phyloP scores from a whole-genome alignment of 768 basidiomycete species.

The Dentipellis sp. region DNA sequence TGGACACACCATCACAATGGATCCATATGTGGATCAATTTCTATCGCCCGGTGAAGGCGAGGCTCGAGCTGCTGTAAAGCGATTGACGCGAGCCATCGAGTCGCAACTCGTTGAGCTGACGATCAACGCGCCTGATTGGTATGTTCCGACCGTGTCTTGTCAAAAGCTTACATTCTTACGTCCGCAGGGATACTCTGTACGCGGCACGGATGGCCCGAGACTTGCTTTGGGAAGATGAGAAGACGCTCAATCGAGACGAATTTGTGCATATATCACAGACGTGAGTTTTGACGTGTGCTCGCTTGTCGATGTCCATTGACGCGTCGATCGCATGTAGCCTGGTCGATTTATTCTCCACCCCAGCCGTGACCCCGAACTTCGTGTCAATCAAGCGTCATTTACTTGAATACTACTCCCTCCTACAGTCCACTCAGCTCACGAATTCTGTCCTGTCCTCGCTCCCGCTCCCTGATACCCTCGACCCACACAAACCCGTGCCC shows the following conservation, averaged over 20 bases:
- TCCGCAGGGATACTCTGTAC: constrained; percentile 76
- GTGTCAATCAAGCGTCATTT: constrained; percentile 57
- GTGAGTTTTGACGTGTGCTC: constrained; percentile 37
- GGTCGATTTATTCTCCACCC: constrained; percentile 78
- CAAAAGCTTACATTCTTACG: background rate
- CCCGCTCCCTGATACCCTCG: constrained; percentile 75
- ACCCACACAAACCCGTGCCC: constrained; percentile 62
- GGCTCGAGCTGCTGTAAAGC: constrained; percentile 75
- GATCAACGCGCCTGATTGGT: constrained; percentile 95
- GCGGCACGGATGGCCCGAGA: constrained; percentile 89
- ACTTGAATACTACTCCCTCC: constrained; percentile 81
- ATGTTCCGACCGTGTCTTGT: constrained; percentile 19
- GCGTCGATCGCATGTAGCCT: constrained; percentile 38
- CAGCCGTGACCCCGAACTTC: constrained; percentile 52
- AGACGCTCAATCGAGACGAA: constrained; percentile 67
- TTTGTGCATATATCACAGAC: constrained; percentile 85
- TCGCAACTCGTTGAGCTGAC: constrained; percentile 62
- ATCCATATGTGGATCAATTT: constrained; percentile 70
- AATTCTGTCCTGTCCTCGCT: constrained; percentile 80
- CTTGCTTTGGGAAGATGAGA: constrained; percentile 83
- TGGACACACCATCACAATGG: constrained; percentile 71
- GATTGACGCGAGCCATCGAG: constrained; percentile 70
- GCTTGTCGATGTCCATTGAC: constrained; percentile 9
- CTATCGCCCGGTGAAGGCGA: constrained; percentile 57
- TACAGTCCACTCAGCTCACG: constrained; percentile 72